Base-by-base conservation (phyloP, 768 basidiomycete genomes). In the Myochromella boudieri region DNA sequence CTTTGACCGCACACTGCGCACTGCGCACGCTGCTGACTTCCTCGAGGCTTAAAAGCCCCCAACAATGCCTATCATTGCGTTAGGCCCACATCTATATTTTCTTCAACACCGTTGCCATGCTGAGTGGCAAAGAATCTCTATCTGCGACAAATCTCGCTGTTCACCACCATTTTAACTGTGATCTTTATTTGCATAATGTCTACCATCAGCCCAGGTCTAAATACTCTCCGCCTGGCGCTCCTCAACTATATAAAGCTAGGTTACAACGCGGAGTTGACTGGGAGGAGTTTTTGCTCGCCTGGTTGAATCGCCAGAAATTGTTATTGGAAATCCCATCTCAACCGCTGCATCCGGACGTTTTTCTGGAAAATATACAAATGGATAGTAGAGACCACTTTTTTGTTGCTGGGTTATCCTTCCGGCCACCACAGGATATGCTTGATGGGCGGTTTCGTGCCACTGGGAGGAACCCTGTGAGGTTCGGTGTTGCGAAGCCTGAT, bases 401-500 rank as follows among this genome's bases (percentile, higher is more conserved):
- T 51, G 66, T 80, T 8, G 61, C 74, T 0, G 72, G 73, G 1
- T 41, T 76, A 37, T 60, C 60, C 3, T 76, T 77, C 53, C 63
- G 61, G 55, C 74, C 77, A 0, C 77, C 77, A 12, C 57, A 65
- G 38, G 57, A 59, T 3, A 44, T 59, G 9, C 55, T 78, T 41
- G 51, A 55, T 9, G 49, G 56, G 22, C 63, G 64, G n/a, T 77
- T 70, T 46, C 44, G 48, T n/a, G 50, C 60, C 44, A 54, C 53
- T 7, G 67, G 63, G 4, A 56, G 51, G 12, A 55, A 54, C 6
- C 67, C 72, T 6, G 66, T 77, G 6, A 57, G 49, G 3, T 77
- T 79, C 58, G 69, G 74, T 11, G 53, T 74, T 12, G 72, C 71
- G 8, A 77, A 76, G 53, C 77, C 76, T 1, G 77, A 80, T 53